phyloP scores from a whole-genome alignment of 352 stramenopile species.

The Phytophthora syringae region DNA sequence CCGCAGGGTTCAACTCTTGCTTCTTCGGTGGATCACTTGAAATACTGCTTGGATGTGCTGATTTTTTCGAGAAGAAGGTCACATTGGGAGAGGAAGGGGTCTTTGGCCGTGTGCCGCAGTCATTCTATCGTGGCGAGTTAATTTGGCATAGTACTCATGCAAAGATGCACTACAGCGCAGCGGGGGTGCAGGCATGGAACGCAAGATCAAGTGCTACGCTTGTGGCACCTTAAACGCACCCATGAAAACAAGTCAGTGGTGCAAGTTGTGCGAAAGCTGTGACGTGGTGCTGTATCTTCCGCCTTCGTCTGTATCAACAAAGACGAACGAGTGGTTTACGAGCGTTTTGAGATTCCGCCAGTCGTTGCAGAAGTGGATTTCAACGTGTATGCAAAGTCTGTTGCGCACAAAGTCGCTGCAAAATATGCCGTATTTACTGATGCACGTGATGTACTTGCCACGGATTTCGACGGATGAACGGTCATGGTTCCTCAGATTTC shows the following conservation, averaged over 20 bases:
- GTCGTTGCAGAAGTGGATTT: conserved; percentile 87
- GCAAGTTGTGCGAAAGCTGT: conserved; percentile 77
- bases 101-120: conserved; percentile 75
- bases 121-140: conserved; percentile 80
- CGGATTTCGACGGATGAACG: conserved; percentile 80
- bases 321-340: conserved; percentile 83
- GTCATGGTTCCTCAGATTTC: conserved; percentile 79
- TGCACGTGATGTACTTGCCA: conserved; percentile 88
- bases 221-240: conserved; percentile 70
- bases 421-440: conserved; percentile 86
- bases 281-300: conserved; percentile 81
- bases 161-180: conserved; percentile 40
- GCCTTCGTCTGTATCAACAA: conserved; percentile 78
- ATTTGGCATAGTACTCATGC: conserved; percentile 59
- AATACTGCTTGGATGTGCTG: conserved; percentile 85
- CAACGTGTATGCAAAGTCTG: conserved; percentile 64
- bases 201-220: conserved; percentile 80
- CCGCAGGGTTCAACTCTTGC: conserved; percentile 54
- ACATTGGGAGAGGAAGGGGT: conserved; percentile 69
- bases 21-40: conserved; percentile 75
- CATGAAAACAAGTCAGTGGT: conserved; percentile 75
- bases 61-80: conserved; percentile 91
- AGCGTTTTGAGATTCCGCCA: conserved; percentile 76
- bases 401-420: conserved; percentile 66
- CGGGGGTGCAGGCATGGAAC: conserved; percentile 48